Percentiles rank a stretch among this genome's conserved stretches.
Evolutionary conservation across 2,329 filamentous ascomycete genomes (phyloP).

Genomic region (Cordyceps cicadae): DNA sequence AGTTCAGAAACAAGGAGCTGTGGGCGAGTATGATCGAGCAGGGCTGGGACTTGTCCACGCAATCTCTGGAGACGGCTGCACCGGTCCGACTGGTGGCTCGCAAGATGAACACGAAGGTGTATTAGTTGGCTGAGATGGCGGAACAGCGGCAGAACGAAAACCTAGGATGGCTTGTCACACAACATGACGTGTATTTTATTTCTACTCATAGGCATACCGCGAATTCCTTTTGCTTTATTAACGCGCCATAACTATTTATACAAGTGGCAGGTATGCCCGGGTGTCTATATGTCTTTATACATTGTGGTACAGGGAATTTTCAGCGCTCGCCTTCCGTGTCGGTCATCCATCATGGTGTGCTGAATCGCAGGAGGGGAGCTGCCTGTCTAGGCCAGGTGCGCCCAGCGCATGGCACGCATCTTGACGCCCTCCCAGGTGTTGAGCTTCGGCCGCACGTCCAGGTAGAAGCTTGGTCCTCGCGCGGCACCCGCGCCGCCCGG

Average conservation of each 20-base stretch:
- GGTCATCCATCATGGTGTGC: not conserved
- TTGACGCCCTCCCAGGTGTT: conserved; percentile 60
- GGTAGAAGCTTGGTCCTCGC: conserved; percentile 50
- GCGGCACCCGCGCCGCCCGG: conserved; percentile 24
- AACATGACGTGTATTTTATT: not conserved
- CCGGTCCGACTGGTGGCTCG: conserved; percentile 25
- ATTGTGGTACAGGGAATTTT: conserved; percentile 10
- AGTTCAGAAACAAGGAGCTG: conserved; percentile 14
- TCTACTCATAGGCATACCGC: not conserved
- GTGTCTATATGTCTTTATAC: not conserved
- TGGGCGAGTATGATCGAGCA: conserved; percentile 21
- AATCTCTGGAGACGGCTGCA: conserved; percentile 29
- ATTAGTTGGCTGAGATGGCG: not conserved
- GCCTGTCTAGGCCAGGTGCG: conserved; percentile 37
- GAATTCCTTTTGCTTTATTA: conserved; percentile 9
- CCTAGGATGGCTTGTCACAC: not conserved
- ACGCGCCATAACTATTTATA: not conserved
- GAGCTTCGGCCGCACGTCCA: conserved; percentile 61
- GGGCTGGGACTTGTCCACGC: conserved; percentile 29
- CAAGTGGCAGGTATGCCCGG: not conserved
- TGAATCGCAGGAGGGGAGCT: not conserved
- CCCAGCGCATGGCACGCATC: conserved; percentile 49
- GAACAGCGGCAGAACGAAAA: not conserved
- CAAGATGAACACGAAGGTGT: conserved; percentile 18
- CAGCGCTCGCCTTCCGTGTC: not conserved